A percentile compares a stretch with the other conserved stretches of the same genome.
These are phyloP conservation scores for Solanum chiquidenum DNA, from an alignment of 257 asterid species.

Conservation along the genomic window DNA sequence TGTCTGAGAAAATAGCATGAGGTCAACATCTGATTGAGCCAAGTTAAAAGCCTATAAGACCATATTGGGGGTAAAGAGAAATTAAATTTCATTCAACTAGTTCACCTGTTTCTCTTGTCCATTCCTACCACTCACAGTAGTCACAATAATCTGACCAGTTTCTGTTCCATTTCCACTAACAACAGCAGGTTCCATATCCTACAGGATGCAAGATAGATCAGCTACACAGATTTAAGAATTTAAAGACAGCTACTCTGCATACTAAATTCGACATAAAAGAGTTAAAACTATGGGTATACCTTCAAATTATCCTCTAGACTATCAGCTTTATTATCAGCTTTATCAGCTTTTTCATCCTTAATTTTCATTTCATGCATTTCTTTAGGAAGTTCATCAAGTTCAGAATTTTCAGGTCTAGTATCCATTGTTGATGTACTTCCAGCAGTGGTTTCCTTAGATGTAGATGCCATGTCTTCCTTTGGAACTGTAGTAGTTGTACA, in stretches of 20 bases:
- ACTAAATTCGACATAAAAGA: neutral
- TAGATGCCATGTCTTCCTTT: conserved; percentile 1
- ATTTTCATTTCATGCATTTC: conserved; percentile 41
- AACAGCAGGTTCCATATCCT: conserved; percentile 80
- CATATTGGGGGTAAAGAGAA: neutral
- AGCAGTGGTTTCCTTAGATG: neutral
- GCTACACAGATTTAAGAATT: neutral
- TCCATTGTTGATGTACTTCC: neutral
- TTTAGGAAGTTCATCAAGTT: conserved; percentile 26
- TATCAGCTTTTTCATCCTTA: conserved; percentile 19
- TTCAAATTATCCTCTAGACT: neutral
- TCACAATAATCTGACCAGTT: conserved; percentile 77
- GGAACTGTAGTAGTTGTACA: neutral
- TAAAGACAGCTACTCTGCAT: neutral
- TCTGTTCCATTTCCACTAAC: conserved; percentile 74
- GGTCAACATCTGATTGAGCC: neutral
- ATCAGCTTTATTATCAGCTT: neutral
- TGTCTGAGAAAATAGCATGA: conserved; percentile 29
- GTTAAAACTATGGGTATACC: neutral
- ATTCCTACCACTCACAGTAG: conserved; percentile 64
- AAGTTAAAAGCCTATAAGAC: neutral
- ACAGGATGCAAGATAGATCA: neutral
- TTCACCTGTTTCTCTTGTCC: conserved; percentile 71
- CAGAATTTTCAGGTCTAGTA: neutral
- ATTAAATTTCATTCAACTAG: neutral